Evolutionary conservation across 169 alveolate genomes (phyloP).

Genomic region (Plasmodium gonderi): DNA sequence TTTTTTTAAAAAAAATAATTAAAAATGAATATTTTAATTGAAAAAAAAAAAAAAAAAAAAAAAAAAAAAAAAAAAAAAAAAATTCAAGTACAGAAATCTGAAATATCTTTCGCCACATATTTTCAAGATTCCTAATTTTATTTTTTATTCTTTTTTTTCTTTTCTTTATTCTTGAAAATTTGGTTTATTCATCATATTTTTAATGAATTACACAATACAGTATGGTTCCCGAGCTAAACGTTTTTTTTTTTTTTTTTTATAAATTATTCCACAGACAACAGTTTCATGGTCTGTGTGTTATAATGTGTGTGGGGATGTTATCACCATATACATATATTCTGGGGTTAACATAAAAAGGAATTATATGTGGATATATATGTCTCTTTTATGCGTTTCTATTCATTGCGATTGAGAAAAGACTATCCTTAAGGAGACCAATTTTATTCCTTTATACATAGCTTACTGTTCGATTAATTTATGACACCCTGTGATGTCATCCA

Average conservation of each 20-base stretch:
- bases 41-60: conserved; percentile 19
- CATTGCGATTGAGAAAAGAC: too few species aligned
- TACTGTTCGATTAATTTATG: too few species aligned
- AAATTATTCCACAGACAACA: neutral
- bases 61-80: conserved; percentile 17
- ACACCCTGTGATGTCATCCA: too few species aligned
- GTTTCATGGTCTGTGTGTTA: neutral
- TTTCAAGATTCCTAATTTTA: conserved; percentile 16
- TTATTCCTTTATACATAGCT: too few species aligned
- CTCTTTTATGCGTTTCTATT: too few species aligned
- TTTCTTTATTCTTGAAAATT: conserved; percentile 14
- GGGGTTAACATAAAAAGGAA: too few species aligned
- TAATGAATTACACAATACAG: conserved; percentile 32
- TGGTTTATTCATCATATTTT: conserved; percentile 58
- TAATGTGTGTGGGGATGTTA: too few species aligned
- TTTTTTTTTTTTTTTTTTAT: neutral
- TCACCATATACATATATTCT: too few species aligned
- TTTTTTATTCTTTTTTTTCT: conserved; percentile 22
- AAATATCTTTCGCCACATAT: conserved; percentile 75
- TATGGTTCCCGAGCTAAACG: neutral
- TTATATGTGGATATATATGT: too few species aligned
- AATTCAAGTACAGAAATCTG: conserved; percentile 9
- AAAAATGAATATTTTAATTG: conserved; percentile 42
- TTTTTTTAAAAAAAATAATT: neutral
- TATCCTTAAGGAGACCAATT: too few species aligned